Evolutionary conservation across 2,329 filamentous ascomycete genomes (phyloP).

Genomic region (Colletotrichum sp.): DNA sequence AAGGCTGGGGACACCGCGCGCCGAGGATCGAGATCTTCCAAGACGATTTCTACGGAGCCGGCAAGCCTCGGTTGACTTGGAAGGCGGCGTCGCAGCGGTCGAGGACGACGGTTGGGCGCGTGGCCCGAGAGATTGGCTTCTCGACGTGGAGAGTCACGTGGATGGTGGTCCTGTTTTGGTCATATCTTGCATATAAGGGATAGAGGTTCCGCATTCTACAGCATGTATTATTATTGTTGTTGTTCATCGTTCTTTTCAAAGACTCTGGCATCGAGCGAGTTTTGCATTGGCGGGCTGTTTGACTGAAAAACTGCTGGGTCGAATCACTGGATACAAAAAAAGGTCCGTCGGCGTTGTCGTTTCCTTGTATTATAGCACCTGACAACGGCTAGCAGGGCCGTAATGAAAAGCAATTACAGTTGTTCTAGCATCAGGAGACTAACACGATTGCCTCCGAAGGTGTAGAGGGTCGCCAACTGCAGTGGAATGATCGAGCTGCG

Average conservation of each 20-base stretch:
- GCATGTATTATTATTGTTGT: conserved; percentile 9
- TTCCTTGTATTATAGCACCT: background rate
- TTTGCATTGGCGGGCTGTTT: conserved; percentile 10
- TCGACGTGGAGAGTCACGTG: conserved; percentile 66
- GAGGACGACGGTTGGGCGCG: conserved; percentile 44
- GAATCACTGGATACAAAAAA: background rate
- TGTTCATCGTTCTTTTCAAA: background rate
- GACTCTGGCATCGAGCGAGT: conserved; percentile 5
- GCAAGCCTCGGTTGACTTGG: conserved; percentile 36
- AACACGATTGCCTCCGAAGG: background rate
- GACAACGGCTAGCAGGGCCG: background rate
- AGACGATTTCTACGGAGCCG: conserved; percentile 47
- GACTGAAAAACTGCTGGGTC: background rate
- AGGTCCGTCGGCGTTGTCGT: background rate
- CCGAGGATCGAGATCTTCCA: conserved; percentile 60
- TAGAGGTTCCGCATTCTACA: conserved; percentile 34
- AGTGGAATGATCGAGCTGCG: no score
- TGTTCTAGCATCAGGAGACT: background rate
- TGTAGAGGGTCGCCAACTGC: no score
- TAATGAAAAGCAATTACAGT: background rate
- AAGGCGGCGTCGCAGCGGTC: conserved; percentile 29
- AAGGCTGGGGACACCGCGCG: conserved; percentile 48
- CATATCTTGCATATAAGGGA: conserved; percentile 68
- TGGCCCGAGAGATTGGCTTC: conserved; percentile 64
- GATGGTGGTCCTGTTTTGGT: conserved; percentile 69